Conservation (phyloP, 352 stramenopile species). For the Globisporangium abappressorium region DNA sequence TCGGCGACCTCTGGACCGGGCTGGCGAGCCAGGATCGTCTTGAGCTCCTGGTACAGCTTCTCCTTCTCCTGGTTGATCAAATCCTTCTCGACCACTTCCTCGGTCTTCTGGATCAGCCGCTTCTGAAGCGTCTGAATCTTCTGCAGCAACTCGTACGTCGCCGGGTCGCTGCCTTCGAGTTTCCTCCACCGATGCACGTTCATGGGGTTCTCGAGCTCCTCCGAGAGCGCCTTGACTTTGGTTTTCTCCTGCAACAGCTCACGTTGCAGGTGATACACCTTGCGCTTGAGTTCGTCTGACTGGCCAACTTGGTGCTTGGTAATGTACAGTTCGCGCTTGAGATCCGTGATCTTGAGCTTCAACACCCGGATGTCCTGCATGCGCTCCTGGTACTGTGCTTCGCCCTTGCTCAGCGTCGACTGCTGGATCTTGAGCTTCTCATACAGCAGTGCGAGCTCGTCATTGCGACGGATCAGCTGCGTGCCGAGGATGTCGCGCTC, state of each 20-base stretch:
- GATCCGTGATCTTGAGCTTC: constrained; percentile 94
- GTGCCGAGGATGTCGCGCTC: constrained; percentile 96
- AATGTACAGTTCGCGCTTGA: constrained; percentile 91
- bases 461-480: constrained; percentile 95
- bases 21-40: constrained; percentile 90
- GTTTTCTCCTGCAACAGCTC: constrained; percentile 94
- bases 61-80: constrained; percentile 95
- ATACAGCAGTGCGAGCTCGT: constrained; percentile 96
- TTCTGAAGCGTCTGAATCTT: constrained; percentile 96
- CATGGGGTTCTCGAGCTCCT: constrained; percentile 97
- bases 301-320: constrained; percentile 86
- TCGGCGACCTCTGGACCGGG: constrained; percentile 94
- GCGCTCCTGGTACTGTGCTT: constrained; percentile 91
- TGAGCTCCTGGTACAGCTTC: constrained; percentile 93
- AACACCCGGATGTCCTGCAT: constrained; percentile 94
- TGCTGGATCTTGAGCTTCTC: constrained; percentile 98
- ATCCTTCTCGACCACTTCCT: constrained; percentile 95
- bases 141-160: constrained; percentile 94
- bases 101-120: constrained; percentile 93
- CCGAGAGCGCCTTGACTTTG: constrained; percentile 95
- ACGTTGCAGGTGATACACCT: constrained; percentile 89
- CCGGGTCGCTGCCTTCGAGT: constrained; percentile 95
- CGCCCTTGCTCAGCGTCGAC: constrained; percentile 90
- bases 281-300: constrained; percentile 85
- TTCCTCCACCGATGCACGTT: constrained; percentile 98